Evolutionary conservation across 495 filamentous ascomycete species (phyloP), one percentile per base, ranked within the genome.

Genomic region (Penicillium waksmanii): DNA sequence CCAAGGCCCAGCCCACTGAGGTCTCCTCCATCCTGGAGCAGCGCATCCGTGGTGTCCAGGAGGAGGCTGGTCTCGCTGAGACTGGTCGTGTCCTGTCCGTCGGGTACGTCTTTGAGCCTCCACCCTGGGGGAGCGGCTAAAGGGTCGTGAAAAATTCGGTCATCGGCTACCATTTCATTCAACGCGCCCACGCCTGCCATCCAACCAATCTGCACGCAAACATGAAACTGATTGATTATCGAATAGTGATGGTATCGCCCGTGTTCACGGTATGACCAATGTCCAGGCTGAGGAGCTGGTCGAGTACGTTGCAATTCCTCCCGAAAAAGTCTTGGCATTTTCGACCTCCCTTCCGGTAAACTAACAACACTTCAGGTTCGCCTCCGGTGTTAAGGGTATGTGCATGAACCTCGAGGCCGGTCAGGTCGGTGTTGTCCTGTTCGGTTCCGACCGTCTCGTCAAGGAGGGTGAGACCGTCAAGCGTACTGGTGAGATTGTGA

Each of bases 331-430:
- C 61, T 69, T 61, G 64, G 47, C 59, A 61, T 62, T 56, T 19
- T 36, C 17, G n/a, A 66, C 42, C 42, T 19, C 46, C 46, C 21
- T 35, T 35, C 56, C 62, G 46, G 27, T 47, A 64, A 64, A 73
- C 78, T 85, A 68, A 80, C 63, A 67, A 69, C 65, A 76, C 53
- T 43, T 63, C 60, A 97, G 95, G 85, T 98, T 98, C 85, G 92
- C 95, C 70, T 98, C 95, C 66, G 95, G 95, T 79, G 95, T 98
- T 75, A 97, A 97, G 87, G 95, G 95, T 78, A 98, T 98, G 95
- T 98, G 96, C 90, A 96, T 98, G 93, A 98, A 98, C 88, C 86
- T 98, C 77, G 95, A 98, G 83, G 95, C 95, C 78, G 95, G 95
- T 79, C 96, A 98, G 82, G 95, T 98, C 80, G 95, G 95, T 96